A percentile compares a stretch with the other conserved stretches of the same genome.
These are phyloP conservation scores for Phialophora chinensis DNA, from an alignment of 2,329 filamentous ascomycete species.

Conservation along the genomic window DNA sequence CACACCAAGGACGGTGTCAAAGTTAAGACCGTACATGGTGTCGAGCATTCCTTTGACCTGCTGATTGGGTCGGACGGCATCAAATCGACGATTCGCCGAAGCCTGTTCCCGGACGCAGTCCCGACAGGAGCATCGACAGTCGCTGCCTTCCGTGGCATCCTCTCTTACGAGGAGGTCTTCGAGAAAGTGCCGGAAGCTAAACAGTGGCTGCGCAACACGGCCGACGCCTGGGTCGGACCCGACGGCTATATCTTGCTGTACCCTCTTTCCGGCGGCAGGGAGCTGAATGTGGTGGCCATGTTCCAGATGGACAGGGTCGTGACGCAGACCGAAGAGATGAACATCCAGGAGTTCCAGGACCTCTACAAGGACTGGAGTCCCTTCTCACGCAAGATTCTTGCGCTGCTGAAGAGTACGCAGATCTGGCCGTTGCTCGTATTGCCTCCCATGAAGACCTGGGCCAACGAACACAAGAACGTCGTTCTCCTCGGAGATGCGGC, in stretches of 20 bases:
- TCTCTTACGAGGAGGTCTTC: slow-evolving; percentile 51
- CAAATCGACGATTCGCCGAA: slow-evolving; percentile 48
- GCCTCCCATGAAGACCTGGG: slow-evolving; percentile 51
- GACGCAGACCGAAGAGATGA: slow-evolving; percentile 33
- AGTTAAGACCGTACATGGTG: slow-evolving; percentile 37
- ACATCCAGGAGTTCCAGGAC: slow-evolving; percentile 30
- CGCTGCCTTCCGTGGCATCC: slow-evolving; percentile 54
- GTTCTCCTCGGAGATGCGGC: slow-evolving; percentile 49
- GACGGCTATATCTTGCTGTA: slow-evolving; percentile 37
- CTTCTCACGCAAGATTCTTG: slow-evolving; percentile 28
- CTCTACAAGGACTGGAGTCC: slow-evolving; percentile 34
- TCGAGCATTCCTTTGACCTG: slow-evolving; percentile 45
- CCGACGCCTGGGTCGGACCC: slow-evolving; percentile 36
- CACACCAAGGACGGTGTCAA: slow-evolving; percentile 32
- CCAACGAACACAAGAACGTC: slow-evolving; percentile 50
- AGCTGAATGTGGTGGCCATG: slow-evolving; percentile 37
- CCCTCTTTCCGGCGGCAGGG: slow-evolving; percentile 34
- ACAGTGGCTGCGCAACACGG: slow-evolving; percentile 32
- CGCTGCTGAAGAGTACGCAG: slow-evolving; percentile 46
- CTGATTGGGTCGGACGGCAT: slow-evolving; percentile 53
- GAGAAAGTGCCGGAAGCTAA: slow-evolving; percentile 35
- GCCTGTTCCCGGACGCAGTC: slow-evolving; percentile 51
- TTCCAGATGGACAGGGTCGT: slow-evolving; percentile 34
- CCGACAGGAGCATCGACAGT: slow-evolving; percentile 51
- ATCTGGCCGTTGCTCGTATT: slow-evolving; percentile 55